A percentile compares a stretch with the other conserved stretches of the same genome.
Evolutionary conservation across 306 rosid species (phyloP).

Genomic region (Geum urbanum): DNA sequence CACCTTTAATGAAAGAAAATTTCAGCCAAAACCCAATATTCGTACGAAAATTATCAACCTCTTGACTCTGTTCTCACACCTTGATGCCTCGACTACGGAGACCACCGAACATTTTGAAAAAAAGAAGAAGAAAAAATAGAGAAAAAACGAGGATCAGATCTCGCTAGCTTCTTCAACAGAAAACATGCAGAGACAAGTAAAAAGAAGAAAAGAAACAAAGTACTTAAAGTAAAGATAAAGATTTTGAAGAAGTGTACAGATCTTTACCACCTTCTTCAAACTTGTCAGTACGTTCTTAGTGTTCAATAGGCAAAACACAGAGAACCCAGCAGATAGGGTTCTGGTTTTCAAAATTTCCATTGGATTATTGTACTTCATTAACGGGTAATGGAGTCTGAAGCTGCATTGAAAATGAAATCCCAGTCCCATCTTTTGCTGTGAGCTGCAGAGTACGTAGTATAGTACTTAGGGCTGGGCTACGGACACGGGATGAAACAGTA

Average conservation of each 20-base stretch:
- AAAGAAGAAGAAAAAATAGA: too few species aligned
- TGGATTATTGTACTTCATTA: not conserved
- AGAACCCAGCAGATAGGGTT: not conserved
- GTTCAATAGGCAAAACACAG: not conserved
- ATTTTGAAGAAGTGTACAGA: not conserved
- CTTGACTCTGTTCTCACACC: not conserved
- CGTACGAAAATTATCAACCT: conserved; percentile 26
- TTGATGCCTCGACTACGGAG: not conserved
- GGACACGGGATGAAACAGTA: too few species aligned
- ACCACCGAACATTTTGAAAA: not conserved
- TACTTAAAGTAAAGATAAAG: conserved; percentile 9
- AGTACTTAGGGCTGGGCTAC: too few species aligned
- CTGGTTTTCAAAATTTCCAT: not conserved
- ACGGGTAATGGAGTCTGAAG: not conserved
- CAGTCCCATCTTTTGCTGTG: not conserved
- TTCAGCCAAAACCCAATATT: conserved; percentile 28
- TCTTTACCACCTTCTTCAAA: not conserved
- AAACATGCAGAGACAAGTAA: not conserved
- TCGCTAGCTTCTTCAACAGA: not conserved
- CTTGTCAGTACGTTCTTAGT: not conserved
- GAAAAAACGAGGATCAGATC: not conserved
- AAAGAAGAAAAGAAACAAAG: not conserved
- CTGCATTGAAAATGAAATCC: not conserved
- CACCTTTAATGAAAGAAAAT: conserved; percentile 33
- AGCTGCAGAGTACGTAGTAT: too few species aligned